phyloP scores from a whole-genome alignment of 192 early-diverging fungal species.

The Geosiphon pyriformis region DNA sequence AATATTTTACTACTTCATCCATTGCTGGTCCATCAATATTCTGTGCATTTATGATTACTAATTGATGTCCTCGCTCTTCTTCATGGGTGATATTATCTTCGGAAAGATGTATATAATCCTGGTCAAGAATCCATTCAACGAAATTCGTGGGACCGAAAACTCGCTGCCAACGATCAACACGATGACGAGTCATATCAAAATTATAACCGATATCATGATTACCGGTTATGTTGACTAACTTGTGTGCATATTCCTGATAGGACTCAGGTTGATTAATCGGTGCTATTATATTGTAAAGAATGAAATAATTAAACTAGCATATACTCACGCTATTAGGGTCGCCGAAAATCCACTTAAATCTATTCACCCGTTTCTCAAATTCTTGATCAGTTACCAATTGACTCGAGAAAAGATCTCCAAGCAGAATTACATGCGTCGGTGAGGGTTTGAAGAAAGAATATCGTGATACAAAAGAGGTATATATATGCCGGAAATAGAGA shows the following conservation, averaged over 20 bases:
- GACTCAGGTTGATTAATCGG: neutral
- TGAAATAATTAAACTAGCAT: neutral
- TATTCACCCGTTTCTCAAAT: slow-evolving; percentile 46
- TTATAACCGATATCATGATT: slow-evolving; percentile 70
- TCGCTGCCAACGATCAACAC: slow-evolving; percentile 45
- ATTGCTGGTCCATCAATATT: slow-evolving; percentile 37
- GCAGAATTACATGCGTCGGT: slow-evolving; percentile 50
- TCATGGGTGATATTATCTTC: slow-evolving; percentile 4
- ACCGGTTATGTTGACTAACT: slow-evolving; percentile 49
- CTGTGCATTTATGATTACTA: slow-evolving; percentile 37
- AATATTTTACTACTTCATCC: slow-evolving; percentile 31
- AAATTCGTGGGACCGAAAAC: slow-evolving; percentile 55
- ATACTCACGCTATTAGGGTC: slow-evolving; percentile 30
- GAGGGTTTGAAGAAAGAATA: slow-evolving; percentile 29
- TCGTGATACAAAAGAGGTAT: slow-evolving; percentile 41
- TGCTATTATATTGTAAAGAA: neutral
- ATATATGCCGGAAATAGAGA: slow-evolving; percentile 52
- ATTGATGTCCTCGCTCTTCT: slow-evolving; percentile 11
- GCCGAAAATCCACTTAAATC: slow-evolving; percentile 53
- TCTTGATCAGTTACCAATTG: slow-evolving; percentile 55
- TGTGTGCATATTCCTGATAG: slow-evolving; percentile 19
- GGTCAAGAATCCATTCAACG: slow-evolving; percentile 25
- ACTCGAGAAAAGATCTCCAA: slow-evolving; percentile 64
- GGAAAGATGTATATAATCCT: neutral
- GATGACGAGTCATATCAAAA: slow-evolving; percentile 44